phyloP scores from a whole-genome alignment of 176 grass and related monocot genomes.

The Elaeis guineensis region DNA sequence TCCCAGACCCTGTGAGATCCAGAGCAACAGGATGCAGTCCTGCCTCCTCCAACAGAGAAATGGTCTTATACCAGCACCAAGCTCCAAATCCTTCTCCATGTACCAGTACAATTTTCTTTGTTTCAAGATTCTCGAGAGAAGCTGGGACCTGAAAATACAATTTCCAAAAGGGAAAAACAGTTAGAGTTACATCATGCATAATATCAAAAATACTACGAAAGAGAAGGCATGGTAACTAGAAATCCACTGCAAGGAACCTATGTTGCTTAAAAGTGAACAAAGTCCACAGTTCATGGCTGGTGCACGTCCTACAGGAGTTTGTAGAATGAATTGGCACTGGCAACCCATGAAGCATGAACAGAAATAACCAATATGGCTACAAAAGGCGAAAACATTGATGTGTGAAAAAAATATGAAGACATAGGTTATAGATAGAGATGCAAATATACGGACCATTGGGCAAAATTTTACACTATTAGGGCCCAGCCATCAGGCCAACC shows the following conservation, averaged over 20 bases:
- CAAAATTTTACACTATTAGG: no score
- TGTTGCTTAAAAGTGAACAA: no score
- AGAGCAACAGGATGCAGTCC: constrained; percentile 77
- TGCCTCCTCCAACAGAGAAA: constrained; percentile 83
- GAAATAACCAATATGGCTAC: no score
- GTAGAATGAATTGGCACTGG: no score
- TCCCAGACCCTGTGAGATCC: constrained; percentile 86
- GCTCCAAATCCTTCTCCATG: constrained; percentile 99
- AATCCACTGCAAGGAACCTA: neutral
- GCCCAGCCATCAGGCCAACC: no score
- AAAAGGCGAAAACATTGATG: no score
- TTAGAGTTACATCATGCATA: neutral
- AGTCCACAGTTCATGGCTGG: no score
- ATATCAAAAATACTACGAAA: constrained; percentile 1
- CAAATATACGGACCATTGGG: no score
- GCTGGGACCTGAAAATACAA: constrained; percentile 40
- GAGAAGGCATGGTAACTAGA: neutral
- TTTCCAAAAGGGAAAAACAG: constrained; percentile 1
- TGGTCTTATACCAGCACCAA: constrained; percentile 99
- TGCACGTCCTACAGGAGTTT: no score
- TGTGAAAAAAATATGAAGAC: no score
- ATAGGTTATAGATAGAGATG: no score
- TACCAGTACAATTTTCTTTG: constrained; percentile 88
- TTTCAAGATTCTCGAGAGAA: constrained; percentile 78
- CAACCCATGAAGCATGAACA: no score